Base-by-base conservation (phyloP, 495 filamentous ascomycete genomes). In the Tuber magnatum region DNA sequence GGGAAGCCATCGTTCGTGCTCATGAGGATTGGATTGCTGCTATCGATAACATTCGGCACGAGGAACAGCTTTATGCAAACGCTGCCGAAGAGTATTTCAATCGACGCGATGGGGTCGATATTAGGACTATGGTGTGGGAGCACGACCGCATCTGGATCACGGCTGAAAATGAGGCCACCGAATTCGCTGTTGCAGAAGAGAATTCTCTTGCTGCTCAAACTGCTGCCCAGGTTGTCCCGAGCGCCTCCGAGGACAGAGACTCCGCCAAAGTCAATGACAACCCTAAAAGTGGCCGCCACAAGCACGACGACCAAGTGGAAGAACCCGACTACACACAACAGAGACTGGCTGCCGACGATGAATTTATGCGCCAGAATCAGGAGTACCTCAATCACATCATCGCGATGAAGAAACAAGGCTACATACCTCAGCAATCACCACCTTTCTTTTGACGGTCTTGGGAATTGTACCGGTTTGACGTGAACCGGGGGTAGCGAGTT, bases 111-210 rank as follows among this genome's bases (percentile, higher is more conserved):
- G 40, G 70, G 3, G 7, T 71, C 2, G 44, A 71, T 3, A 22
- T 18, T 71, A 7, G 20, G 6, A 32, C 7, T 28, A 71, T 71
- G 70, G 44, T 44, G 0, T 44, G 44, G n/a, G 9, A 44, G 1
- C n/a, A 14, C 1, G 40, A 71, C 0, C 70, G 44, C 32, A 22
- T 71, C n/a, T 71, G 70, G 70, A 44, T 1, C 0, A 6, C n/a
- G 0, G 39, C 40, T 0, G 70, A 46, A n/a, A 35, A 18, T 6
- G 0, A 4, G 0, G 28, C 28, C 0, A 2, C 2, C 0, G 3
- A 18, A 20, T 1, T 20, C 4, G 9, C 46, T 8, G 7, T 61
- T 14, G n/a, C 24, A 0, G 40, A n/a, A 71, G 70, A 71, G 44
- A 35, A 44, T 20, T 4, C 24, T 14, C 1, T 24, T 16, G 51